phyloP scores from a whole-genome alignment of 495 filamentous ascomycete species.

The Neurospora intermedia region DNA sequence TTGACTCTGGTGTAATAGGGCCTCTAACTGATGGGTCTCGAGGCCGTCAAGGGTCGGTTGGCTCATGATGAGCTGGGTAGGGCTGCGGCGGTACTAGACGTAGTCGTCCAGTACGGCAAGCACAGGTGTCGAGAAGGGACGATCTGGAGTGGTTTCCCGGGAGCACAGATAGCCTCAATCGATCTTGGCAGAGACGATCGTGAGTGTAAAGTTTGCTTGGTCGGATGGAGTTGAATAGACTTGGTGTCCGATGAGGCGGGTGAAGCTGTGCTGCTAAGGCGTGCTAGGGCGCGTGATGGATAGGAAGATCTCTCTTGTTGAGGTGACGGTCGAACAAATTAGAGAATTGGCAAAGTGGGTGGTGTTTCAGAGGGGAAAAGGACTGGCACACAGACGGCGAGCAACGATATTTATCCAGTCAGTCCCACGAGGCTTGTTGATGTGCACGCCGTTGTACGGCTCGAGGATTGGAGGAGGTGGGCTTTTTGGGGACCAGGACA shows the following conservation, averaged over 20 bases:
- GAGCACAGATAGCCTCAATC: not conserved
- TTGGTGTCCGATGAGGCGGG: not conserved
- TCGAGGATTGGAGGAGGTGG: constrained; percentile 1
- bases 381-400: constrained; percentile 13
- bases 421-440: constrained; percentile 17
- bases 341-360: constrained; percentile 14
- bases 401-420: constrained; percentile 24
- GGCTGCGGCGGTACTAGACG: not conserved
- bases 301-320: constrained; percentile 2
- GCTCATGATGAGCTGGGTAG: constrained; percentile 11
- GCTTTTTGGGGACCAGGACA: not conserved
- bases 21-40: constrained; percentile 10
- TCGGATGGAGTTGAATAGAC: not conserved
- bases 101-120: not conserved
- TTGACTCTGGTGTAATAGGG: constrained; percentile 7
- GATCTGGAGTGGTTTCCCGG: not conserved
- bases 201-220: constrained; percentile 1
- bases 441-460: constrained; percentile 11
- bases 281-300: constrained; percentile 7
- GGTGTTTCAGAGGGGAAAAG: constrained; percentile 12
- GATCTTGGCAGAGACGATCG: not conserved
- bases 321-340: constrained; percentile 5
- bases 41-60: constrained; percentile 3
- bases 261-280: not conserved
- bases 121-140: not conserved